Base-by-base conservation (phyloP, 371 early-diverging fungal species). In the Mucor plumbeus region DNA sequence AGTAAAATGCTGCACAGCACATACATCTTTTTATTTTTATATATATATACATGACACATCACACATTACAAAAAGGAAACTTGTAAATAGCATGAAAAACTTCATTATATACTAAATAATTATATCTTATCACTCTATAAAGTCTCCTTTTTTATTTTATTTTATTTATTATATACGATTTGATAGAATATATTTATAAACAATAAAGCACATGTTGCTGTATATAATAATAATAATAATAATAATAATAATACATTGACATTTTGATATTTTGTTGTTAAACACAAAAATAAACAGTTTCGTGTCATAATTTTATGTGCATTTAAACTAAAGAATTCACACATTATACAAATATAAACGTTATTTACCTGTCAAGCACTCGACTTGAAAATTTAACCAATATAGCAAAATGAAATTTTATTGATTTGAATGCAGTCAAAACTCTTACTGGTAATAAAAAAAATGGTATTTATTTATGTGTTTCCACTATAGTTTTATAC, bases 1-100 rank as follows among this genome's bases (percentile, higher is more conserved):
- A 41, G 19, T 35, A 43, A 63, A 67, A 50, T 50, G 50, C 50
- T 67, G 67, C 55, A 67, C 67, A 61, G 67, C 67, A 67, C 67
- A 55, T 67, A 67, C 67, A 67, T 67, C 61, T 59, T 44, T n/a
- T n/a, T 57, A 34, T 38, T 34, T 26, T 19, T 19, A 59, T 59
- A 11, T 38, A 38, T 1, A 11, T 5, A 11, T 11, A 38, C 11
- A 38, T 9, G 38, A 9, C 50, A 7, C 17, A 11, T 26, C 11
- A 19, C 21, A 11, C 21, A 21, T 26, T 21, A 19, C 10, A 26
- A 48, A 21, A 50, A 50, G 50, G 48, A 48, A 50, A 50, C 50
- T 26, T 50, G 50, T 50, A 50, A 50, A 50, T 50, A 50, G 26
- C 50, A 26, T 3, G 50, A 44, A 44, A 38, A 36, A 9, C 9